These are phyloP conservation scores for Scheffersomyces titani DNA, from an alignment of 1,139 yeast genomes.

Conservation along the genomic window DNA sequence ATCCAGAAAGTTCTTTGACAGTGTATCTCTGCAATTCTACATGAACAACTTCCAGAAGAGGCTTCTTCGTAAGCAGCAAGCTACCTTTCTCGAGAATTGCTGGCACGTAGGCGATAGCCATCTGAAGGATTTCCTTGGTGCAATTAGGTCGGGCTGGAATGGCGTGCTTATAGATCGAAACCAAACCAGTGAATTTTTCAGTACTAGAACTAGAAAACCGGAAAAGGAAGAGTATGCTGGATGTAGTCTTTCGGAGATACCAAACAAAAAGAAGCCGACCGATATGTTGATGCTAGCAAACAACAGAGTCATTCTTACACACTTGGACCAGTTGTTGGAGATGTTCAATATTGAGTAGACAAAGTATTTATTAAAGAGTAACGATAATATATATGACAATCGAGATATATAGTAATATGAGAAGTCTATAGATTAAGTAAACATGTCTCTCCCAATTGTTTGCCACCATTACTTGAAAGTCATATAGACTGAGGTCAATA, in stretches of 20 bases:
- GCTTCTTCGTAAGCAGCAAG: conserved; percentile 16
- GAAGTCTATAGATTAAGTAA: no score
- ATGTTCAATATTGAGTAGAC: conserved; percentile 12
- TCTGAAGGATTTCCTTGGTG: conserved; percentile 53
- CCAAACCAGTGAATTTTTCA: conserved; percentile 23
- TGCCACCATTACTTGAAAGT: no score
- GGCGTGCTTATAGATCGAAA: conserved; percentile 55
- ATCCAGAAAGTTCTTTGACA: conserved; percentile 43
- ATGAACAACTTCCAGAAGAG: conserved; percentile 5
- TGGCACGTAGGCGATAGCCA: conserved; percentile 74
- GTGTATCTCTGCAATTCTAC: conserved; percentile 22
- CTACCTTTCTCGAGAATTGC: conserved; percentile 20
- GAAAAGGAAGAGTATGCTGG: conserved; percentile 7
- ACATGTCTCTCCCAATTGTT: no score
- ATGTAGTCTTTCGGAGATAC: conserved; percentile 7
- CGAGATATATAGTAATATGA: no score
- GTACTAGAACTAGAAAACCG: conserved; percentile 3
- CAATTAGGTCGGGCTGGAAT: conserved; percentile 60
- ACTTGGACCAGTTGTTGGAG: conserved; percentile 24
- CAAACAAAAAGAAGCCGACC: conserved; percentile 3
- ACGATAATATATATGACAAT: no score
- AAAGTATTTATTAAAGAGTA: not conserved
- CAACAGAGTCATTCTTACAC: conserved; percentile 35
- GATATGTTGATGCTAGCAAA: conserved; percentile 27
- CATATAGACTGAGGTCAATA: no score